Evolutionary conservation across 371 early-diverging fungal genomes (phyloP).

Genomic region (Haplosporangium sp.): DNA sequence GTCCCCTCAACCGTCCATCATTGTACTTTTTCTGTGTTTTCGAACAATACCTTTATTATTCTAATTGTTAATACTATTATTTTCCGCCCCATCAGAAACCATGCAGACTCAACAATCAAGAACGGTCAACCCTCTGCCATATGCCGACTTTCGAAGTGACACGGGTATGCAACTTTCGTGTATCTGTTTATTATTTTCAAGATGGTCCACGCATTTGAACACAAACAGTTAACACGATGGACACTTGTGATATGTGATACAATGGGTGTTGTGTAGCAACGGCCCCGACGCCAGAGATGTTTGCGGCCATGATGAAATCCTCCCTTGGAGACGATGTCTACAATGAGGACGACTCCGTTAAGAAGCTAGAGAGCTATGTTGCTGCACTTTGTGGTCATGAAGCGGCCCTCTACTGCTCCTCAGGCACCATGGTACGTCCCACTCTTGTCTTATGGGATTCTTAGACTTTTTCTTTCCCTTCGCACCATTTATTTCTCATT

Average conservation of each 20-base stretch:
- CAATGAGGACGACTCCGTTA: slow-evolving; percentile 82
- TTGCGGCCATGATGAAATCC: slow-evolving; percentile 76
- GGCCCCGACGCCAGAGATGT: slow-evolving; percentile 86
- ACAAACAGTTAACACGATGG: background rate
- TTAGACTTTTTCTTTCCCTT: background rate
- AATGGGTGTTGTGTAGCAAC: slow-evolving; percentile 67
- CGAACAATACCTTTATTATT: too few relatives aligned
- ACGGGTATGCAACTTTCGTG: slow-evolving; percentile 46
- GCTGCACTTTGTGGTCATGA: slow-evolving; percentile 83
- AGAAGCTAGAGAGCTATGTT: slow-evolving; percentile 75
- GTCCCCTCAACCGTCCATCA: too few relatives aligned
- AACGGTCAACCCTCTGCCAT: slow-evolving; percentile 26
- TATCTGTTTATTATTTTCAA: background rate
- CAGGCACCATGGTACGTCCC: slow-evolving; percentile 80
- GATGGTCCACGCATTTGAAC: background rate
- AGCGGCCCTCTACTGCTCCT: slow-evolving; percentile 84
- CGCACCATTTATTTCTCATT: background rate
- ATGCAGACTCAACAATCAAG: slow-evolving; percentile 9
- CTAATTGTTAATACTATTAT: background rate
- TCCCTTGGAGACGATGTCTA: slow-evolving; percentile 89
- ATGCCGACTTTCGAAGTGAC: slow-evolving; percentile 70
- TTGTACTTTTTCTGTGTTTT: too few relatives aligned
- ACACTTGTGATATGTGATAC: background rate
- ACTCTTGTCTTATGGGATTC: background rate
- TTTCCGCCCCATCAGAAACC: background rate